Percentiles rank a stretch among this genome's conserved stretches.
phyloP scores from a whole-genome alignment of 108 stramenopile genomes.

The Fragilaria radians region DNA sequence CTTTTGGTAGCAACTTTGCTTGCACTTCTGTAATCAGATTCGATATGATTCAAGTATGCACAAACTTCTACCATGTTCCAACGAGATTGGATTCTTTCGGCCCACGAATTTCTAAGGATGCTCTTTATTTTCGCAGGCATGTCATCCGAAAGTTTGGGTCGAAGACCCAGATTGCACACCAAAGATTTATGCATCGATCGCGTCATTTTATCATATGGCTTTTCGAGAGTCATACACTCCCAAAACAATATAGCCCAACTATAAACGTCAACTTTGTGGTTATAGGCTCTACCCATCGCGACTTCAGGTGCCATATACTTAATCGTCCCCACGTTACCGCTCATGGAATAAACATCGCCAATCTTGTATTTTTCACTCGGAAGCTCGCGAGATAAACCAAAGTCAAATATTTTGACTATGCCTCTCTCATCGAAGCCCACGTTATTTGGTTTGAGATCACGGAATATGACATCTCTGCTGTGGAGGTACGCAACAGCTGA shows the following conservation, averaged over 20 bases:
- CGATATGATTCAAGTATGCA: neutral
- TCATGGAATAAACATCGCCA: constrained; percentile 36
- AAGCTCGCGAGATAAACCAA: constrained; percentile 57
- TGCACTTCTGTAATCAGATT: too few species aligned
- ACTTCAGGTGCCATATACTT: constrained; percentile 96
- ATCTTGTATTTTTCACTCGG: constrained; percentile 27
- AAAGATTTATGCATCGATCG: neutral
- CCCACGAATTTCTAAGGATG: neutral
- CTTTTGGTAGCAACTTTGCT: too few species aligned
- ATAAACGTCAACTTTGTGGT: constrained; percentile 89
- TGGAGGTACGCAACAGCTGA: constrained; percentile 66
- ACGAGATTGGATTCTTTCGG: neutral
- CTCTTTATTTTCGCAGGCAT: neutral
- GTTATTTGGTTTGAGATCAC: constrained; percentile 34
- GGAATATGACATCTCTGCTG: constrained; percentile 54
- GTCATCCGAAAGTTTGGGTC: neutral
- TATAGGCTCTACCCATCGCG: constrained; percentile 74
- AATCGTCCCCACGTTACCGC: constrained; percentile 54
- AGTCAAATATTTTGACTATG: constrained; percentile 57
- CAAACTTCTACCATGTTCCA: neutral
- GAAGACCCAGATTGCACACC: neutral
- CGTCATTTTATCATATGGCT: neutral
- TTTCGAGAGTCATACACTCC: constrained; percentile 3
- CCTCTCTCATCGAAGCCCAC: constrained; percentile 13
- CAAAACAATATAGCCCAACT: constrained; percentile 58